phyloP scores from a whole-genome alignment of 2,329 filamentous ascomycete species.

The Blastomyces silverae region DNA sequence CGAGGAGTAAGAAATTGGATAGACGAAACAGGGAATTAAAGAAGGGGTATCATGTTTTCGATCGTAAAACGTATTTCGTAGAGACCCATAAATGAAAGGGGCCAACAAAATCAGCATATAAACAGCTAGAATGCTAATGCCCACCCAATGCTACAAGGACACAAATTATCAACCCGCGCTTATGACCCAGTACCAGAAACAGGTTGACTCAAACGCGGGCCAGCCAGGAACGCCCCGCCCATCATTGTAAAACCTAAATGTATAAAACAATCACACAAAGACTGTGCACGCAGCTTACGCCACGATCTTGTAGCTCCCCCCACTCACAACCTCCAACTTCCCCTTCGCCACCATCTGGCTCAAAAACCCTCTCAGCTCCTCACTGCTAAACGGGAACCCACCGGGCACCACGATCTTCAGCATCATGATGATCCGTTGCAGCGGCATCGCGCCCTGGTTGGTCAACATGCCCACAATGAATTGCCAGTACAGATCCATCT shows the following conservation, averaged over 20 bases:
- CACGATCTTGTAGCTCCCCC: conserved; percentile 60
- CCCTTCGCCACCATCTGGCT: conserved; percentile 67
- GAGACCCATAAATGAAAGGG: background rate
- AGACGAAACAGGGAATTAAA: background rate
- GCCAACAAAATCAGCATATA: background rate
- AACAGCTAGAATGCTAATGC: background rate
- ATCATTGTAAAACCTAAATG: background rate
- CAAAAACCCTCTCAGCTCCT: conserved; percentile 77
- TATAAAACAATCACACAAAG: background rate
- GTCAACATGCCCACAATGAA: conserved; percentile 95
- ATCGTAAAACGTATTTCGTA: background rate
- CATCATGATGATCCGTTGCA: conserved; percentile 83
- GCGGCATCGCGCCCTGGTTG: conserved; percentile 78
- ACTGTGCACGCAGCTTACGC: background rate
- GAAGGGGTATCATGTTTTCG: conserved; percentile 7
- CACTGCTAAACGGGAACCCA: conserved; percentile 81
- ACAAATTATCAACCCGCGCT: background rate
- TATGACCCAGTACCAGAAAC: background rate
- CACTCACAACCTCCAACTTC: conserved; percentile 58
- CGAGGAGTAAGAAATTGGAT: background rate
- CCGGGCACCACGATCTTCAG: conserved; percentile 84
- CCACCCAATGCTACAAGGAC: background rate
- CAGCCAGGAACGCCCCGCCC: background rate
- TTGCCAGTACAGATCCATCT: conserved; percentile 72
- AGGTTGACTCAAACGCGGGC: background rate